Evolutionary conservation across 345 rosid genomes (phyloP), one percentile per base, ranked within the genome.

Genomic region (Euclidium syriacum): DNA sequence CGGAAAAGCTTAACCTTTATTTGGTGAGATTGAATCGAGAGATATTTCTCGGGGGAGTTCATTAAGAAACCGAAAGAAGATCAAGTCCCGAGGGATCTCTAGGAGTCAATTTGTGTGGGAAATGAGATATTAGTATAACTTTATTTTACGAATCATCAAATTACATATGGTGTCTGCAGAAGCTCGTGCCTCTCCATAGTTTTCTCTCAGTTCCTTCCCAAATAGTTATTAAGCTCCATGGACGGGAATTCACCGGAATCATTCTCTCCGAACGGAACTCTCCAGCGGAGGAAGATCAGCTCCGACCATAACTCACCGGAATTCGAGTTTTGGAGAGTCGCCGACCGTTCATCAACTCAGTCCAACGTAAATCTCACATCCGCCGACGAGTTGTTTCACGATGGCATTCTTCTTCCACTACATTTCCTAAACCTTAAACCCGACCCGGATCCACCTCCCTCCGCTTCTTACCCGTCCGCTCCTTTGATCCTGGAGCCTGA

Each of bases 381-480:
- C 10, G 86, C 83, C 15, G 86, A 81, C 26, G 73, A 81, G 32
- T 71, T 80, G 52, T 76, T 83, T 49, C 65, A 58, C 52, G 75
- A 71, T 11, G 87, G 84, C 17, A 43, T 83, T 32, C 78, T 83
- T 32, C 87, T 72, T 52, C 87, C 87, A 30, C 84, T 83, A 44
- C 73, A 67, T 36, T 66, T 58, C 10, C 44, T 74, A 25, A 48
- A 59, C 49, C 17, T 26, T 41, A 52, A 55, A 39, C 57, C 64
- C 44, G 67, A 65, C 60, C 73, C 39, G 41, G 55, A 63, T 15
- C 62, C 67, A 0, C 10, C 46, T 6, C 6, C 48, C 3, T 42
- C 52, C 6, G 11, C 3, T 48, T 18, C 10, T 10, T 64, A 77
- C 41, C 27, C 58, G n/a, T 4, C 63, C 15, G 29, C 4, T 20